A percentile compares a stretch with the other conserved stretches of the same genome.
Conservation (phyloP, 352 stramenopile genomes). For the Phytophthora meadii region DNA sequence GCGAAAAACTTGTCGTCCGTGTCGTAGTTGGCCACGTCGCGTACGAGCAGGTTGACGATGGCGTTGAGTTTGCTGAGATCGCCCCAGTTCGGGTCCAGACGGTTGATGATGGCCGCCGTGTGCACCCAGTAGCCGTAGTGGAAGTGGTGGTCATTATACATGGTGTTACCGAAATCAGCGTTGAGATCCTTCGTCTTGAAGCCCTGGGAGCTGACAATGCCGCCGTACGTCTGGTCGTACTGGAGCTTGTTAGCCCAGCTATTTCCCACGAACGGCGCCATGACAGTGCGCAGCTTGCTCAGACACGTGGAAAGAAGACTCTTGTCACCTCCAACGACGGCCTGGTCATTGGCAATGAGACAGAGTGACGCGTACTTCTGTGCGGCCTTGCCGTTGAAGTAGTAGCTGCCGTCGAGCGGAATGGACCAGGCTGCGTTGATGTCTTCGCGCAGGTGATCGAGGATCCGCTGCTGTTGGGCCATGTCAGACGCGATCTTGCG, state of each 20-base stretch:
- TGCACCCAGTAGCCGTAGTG: conserved; percentile 80
- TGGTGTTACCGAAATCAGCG: conserved; percentile 75
- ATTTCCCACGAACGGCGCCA: conserved; percentile 58
- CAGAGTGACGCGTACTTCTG: conserved; percentile 72
- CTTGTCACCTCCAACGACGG: conserved; percentile 46
- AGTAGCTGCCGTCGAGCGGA: conserved; percentile 63
- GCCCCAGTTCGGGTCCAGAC: conserved; percentile 50
- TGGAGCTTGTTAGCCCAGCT: conserved; percentile 55
- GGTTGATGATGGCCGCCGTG: conserved; percentile 56
- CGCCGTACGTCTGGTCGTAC: conserved; percentile 64
- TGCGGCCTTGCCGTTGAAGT: conserved; percentile 69
- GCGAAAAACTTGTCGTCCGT: conserved; percentile 53
- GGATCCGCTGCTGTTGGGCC: conserved; percentile 44
- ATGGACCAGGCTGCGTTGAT: conserved; percentile 56
- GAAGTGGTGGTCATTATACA: conserved; percentile 84
- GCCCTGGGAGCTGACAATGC: conserved; percentile 61
- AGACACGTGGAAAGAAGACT: conserved; percentile 50
- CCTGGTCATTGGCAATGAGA: conserved; percentile 59
- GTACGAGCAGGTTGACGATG: conserved; percentile 48
- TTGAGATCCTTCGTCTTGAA: conserved; percentile 64
- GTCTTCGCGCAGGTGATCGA: conserved; percentile 50
- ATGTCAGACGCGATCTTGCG: conserved; percentile 38
- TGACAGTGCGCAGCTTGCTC: conserved; percentile 43
- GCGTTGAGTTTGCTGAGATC: conserved; percentile 47
- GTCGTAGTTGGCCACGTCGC: conserved; percentile 64